Base-by-base conservation (phyloP, 768 basidiomycete genomes). In the Pleurotus giganteus region DNA sequence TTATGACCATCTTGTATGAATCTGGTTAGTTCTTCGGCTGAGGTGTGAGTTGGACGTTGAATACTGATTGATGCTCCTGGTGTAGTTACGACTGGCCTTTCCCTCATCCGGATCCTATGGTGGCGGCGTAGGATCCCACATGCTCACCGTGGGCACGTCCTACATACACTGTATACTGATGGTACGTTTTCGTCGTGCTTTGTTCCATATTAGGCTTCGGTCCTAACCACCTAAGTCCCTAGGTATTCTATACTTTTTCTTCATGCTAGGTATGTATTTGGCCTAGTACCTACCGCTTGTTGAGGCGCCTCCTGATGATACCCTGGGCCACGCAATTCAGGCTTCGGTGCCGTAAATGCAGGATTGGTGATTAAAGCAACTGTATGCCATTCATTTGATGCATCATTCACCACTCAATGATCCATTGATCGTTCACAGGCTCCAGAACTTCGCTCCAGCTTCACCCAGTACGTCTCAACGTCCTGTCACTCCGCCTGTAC, bases 91-190 rank as follows among this genome's bases (percentile, higher is more conserved):
- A 23, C 34, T 15, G 21, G 49, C 17, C 49, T 51, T 51, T 34
- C 49, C 24, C 49, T 51, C 34, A 51, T 51, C 27, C 29, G 49
- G 32, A 51, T 51, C 34, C n/a, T 34, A 17, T 51, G 49, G 49
- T 51, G 49, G 49, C 31, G 49, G 31, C 31, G 34, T 23, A 37
- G 49, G 32, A 51, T 51, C 11, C 49, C 49, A 12, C 29, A 28
- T 13, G 49, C 32, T 4, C 49, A 51, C 11, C 49, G 49, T 7
- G 31, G 34, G 17, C 49, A 51, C 32, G 19, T 51, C 34, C 19
- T 51, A 2, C 49, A 37, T 11, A 51, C 49, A 12, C 49, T 51
- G 3, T 51, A 51, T 15, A 51, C 31, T 12, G 49, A 51, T 15
- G 49, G 49, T 51, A 37, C 23, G 39, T 41, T 15, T 19, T 7